Evolutionary conservation across 306 rosid genomes (phyloP).

Genomic region (Acacia crassicarpa): DNA sequence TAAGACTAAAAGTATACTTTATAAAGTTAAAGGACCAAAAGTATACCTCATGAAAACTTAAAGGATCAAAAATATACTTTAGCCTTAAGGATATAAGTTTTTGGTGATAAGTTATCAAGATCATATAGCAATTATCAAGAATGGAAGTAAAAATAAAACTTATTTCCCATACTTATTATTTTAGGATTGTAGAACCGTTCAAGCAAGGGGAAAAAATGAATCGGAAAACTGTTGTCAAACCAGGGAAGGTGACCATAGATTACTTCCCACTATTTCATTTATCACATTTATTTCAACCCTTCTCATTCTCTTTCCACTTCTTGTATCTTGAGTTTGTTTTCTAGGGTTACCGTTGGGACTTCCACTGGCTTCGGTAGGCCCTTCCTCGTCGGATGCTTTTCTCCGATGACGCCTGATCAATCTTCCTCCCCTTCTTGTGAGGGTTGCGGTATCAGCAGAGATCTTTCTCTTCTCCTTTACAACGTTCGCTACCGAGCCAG

Average conservation of each 20-base stretch:
- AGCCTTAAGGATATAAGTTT: too few species aligned
- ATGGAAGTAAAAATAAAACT: too few species aligned
- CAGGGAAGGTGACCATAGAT: neutral
- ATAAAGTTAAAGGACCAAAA: too few species aligned
- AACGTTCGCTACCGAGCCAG: constrained; percentile 39
- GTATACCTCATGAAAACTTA: too few species aligned
- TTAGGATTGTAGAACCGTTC: neutral
- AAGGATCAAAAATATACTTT: too few species aligned
- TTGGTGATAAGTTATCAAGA: too few species aligned
- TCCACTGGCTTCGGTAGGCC: constrained; percentile 9
- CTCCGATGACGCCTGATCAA: constrained; percentile 38
- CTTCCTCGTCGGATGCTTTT: constrained; percentile 22
- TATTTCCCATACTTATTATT: too few species aligned
- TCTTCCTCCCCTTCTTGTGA: constrained; percentile 30
- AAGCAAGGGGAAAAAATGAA: too few species aligned
- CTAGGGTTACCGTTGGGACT: constrained; percentile 51
- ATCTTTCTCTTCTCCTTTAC: constrained; percentile 46
- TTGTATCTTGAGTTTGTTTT: neutral
- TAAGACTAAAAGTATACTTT: too few species aligned
- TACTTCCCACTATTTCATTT: neutral
- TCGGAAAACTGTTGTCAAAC: neutral
- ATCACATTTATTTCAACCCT: neutral
- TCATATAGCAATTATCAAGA: too few species aligned
- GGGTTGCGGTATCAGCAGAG: constrained; percentile 42
- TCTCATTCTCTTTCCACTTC: neutral